These are phyloP conservation scores for Kurtzmaniella fragi DNA, from an alignment of 805 yeast genomes.

Conservation along the genomic window DNA sequence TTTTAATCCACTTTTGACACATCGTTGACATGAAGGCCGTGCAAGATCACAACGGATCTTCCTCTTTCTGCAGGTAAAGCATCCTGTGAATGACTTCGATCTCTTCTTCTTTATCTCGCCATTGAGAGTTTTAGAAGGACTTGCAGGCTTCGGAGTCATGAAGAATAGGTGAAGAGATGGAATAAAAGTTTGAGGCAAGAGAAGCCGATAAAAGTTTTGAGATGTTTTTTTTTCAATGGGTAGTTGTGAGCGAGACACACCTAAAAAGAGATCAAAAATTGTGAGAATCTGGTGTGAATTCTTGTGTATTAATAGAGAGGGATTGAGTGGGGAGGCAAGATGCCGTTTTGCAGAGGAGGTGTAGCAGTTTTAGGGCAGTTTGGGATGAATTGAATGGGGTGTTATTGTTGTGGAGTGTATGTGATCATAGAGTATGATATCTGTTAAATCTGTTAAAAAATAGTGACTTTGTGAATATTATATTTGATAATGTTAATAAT, in stretches of 20 bases:
- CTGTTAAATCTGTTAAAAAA: background rate
- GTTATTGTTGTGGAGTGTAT: background rate
- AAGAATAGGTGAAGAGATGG: background rate
- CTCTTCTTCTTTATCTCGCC: slow-evolving; percentile 8
- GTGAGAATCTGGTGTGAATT: no score
- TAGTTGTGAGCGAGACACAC: background rate
- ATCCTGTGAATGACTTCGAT: slow-evolving; percentile 76
- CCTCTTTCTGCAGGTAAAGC: slow-evolving; percentile 80
- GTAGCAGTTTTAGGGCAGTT: background rate
- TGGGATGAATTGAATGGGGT: background rate
- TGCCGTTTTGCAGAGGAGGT: background rate
- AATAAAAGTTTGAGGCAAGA: background rate
- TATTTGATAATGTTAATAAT: no score
- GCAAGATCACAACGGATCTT: slow-evolving; percentile 76
- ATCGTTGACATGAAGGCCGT: slow-evolving; percentile 67
- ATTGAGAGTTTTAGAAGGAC: no score
- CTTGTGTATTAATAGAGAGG: no score
- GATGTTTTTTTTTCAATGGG: background rate
- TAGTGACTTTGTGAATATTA: background rate
- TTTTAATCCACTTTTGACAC: slow-evolving; percentile 57
- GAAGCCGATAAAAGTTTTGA: background rate
- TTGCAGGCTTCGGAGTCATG: no score
- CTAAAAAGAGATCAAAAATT: no score
- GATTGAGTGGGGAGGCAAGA: background rate
- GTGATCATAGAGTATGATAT: background rate